Percentiles rank a stretch among this genome's conserved stretches.
phyloP scores from a whole-genome alignment of 441 rosid genomes.

The Brassica balearica region DNA sequence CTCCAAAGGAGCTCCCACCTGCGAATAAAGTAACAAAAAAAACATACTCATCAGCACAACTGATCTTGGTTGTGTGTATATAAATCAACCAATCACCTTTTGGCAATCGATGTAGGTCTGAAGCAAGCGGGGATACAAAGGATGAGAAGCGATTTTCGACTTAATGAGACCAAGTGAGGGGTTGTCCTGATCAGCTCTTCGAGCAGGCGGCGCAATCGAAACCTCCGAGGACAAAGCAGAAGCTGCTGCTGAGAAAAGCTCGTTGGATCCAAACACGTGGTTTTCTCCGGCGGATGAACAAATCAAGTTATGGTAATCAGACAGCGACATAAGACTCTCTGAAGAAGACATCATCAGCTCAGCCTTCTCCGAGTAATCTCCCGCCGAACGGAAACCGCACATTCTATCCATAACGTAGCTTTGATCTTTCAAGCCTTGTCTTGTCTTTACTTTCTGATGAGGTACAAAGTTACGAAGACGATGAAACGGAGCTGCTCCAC shows the following conservation, averaged over 20 bases:
- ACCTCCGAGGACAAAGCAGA: conserved; percentile 64
- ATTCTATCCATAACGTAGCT: conserved; percentile 66
- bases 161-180: conserved; percentile 47
- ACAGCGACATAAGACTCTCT: conserved; percentile 61
- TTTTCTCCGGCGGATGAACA: conserved; percentile 48
- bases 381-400: conserved; percentile 67
- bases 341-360: conserved; percentile 51
- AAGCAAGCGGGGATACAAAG: conserved; percentile 85
- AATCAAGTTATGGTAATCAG: conserved; percentile 53
- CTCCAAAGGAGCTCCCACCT: conserved; percentile 96
- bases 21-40: background rate
- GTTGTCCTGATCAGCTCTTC: conserved; percentile 44
- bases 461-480: background rate
- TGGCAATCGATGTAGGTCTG: conserved; percentile 90
- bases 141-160: conserved; percentile 83
- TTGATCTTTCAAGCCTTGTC: too few species aligned
- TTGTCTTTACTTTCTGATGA: background rate
- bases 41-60: background rate
- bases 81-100: conserved; percentile 58
- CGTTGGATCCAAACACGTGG: conserved; percentile 61
- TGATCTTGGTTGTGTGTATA: background rate
- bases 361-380: conserved; percentile 62
- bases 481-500: background rate
- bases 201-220: conserved; percentile 53
- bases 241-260: conserved; percentile 48